Base-by-base conservation (phyloP, 176 grass and related monocot genomes). In the Saccharum spontaneum region DNA sequence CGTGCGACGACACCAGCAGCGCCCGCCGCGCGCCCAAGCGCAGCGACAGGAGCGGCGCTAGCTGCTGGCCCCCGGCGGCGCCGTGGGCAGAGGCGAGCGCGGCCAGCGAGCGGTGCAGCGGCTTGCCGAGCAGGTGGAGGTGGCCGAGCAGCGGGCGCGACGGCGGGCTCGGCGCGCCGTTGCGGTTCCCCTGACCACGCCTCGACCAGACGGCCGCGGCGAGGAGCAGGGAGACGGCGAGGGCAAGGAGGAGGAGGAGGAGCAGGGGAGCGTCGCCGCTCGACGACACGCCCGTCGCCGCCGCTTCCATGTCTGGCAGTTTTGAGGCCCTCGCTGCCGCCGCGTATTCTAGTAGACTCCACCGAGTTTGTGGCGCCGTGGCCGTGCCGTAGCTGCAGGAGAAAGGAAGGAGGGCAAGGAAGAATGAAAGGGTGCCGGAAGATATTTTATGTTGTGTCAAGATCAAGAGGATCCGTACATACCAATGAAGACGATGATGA, bases 111-210 rank as follows among this genome's bases (percentile, higher is more conserved):
- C 30, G 91, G 84, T 93, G 91, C 17, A 91, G 67, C 41, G 91
- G 94, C 76, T 73, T 89, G 38, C 87, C 68, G 55, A 93, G 23
- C 40, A 91, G 89, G 85, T 97, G 89, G 65, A 94, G 84, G 84
- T 97, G 94, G 16, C 91, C 94, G 10, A 97, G 54, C 78, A 97
- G 28, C 20, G 94, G 91, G 22, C 88, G 54, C 43, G 87, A 80
- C 28, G 86, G 83, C 14, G 84, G 86, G 30, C 76, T 78, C 55
- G 86, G 89, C 18, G 89, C 69, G 28, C 8, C 7, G 8, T 61
- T 24, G n/a, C 3, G 1, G 22, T 26, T 3, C 3, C 33, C 77
- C 11, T 2, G 48, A 0, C 33, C 0, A 6, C 43, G 34, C 14
- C 48, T 64, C 40, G 64, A 10, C 46, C 24, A 39, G 6, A 60